These are phyloP conservation scores for Phanerochaete carnosa DNA, from an alignment of 768 basidiomycete species.

Conservation along the genomic window DNA sequence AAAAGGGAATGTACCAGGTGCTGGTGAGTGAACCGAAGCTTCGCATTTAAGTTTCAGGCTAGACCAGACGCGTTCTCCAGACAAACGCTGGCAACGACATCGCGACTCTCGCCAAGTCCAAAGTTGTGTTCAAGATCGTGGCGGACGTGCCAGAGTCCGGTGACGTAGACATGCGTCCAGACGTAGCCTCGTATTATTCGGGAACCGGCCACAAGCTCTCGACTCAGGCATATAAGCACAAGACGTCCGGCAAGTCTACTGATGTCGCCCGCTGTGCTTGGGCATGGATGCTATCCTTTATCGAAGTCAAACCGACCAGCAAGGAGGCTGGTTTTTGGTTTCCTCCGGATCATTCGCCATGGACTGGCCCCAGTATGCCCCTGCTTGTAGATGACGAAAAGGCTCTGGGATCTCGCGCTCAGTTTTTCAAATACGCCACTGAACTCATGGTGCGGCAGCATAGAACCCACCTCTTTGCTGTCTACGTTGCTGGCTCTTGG, in stretches of 20 bases:
- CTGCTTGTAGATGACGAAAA: background rate
- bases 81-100: no score
- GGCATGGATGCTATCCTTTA: background rate
- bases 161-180: no score
- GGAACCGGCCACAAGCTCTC: no score
- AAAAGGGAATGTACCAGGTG: no score
- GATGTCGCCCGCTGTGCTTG: background rate
- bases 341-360: background rate
- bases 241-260: background rate
- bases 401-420: background rate
- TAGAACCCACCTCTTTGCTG: background rate
- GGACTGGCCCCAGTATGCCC: background rate
- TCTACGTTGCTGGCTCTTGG: background rate
- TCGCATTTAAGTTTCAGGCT: no score
- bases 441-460: slow-evolving; percentile 6
- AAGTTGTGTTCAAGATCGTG: no score
- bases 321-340: background rate
- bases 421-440: background rate
- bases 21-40: no score
- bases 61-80: no score
- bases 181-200: no score
- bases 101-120: no score
- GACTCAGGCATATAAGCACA: background rate
- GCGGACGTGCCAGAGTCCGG: no score
- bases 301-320: background rate